Conservation (phyloP, 2,329 filamentous ascomycete genomes). For the Beauveria rudraprayagi region DNA sequence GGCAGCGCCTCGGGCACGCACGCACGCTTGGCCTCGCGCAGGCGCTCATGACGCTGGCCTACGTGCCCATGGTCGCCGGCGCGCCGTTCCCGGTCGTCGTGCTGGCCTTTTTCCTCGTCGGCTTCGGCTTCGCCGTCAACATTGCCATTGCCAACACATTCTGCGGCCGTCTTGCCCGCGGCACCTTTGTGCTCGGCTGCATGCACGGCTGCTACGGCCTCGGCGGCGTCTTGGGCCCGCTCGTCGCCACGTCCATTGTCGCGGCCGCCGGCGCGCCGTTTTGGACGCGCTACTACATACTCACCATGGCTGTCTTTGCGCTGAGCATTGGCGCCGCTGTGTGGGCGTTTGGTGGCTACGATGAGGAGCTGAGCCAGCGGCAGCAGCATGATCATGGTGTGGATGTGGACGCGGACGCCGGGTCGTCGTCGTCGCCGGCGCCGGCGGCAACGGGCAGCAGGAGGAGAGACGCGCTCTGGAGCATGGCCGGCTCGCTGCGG, state of each 20-base stretch:
- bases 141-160: conserved; percentile 53
- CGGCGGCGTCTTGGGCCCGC: conserved; percentile 58
- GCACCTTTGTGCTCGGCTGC: conserved; percentile 48
- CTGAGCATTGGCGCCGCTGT: conserved; percentile 49
- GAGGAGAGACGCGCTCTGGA: conserved; percentile 23
- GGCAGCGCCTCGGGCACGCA: conserved; percentile 55
- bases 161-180: conserved; percentile 44
- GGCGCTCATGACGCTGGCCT: conserved; percentile 54
- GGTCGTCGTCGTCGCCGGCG: conserved; percentile 28
- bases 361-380: conserved; percentile 42
- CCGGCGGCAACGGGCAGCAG: conserved; percentile 15
- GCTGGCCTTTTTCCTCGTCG: conserved; percentile 60
- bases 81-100: conserved; percentile 65
- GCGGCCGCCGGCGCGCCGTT: conserved; percentile 41
- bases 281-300: conserved; percentile 68
- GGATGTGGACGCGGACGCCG: not conserved
- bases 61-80: conserved; percentile 55
- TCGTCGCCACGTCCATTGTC: conserved; percentile 67
- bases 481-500: conserved; percentile 41
- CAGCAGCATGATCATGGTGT: conserved; percentile 12
- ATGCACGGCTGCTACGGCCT: conserved; percentile 62
- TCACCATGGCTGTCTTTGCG: conserved; percentile 52
- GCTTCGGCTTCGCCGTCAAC: conserved; percentile 48
- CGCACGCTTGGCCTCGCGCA: conserved; percentile 59
- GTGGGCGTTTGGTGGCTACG: conserved; percentile 65